A percentile compares a stretch with the other conserved stretches of the same genome.
Conservation (phyloP, 1,139 yeast species). For the Hyphopichia burtonii region DNA sequence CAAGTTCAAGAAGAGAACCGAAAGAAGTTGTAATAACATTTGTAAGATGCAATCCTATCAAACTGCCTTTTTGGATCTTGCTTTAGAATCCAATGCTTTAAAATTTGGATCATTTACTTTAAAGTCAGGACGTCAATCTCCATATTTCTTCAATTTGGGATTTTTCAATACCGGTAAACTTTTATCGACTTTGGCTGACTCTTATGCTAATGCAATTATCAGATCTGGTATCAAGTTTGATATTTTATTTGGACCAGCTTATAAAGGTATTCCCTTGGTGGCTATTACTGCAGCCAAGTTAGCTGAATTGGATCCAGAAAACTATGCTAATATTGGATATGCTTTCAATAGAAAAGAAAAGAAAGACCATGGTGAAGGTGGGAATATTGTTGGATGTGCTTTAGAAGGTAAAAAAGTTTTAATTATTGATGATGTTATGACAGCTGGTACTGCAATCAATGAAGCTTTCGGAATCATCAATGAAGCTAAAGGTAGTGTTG, state of each 20-base stretch:
- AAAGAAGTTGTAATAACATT: no score
- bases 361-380: conserved; percentile 99
- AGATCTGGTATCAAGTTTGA: conserved; percentile 82
- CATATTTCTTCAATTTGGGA: conserved; percentile 95
- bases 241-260: conserved; percentile 94
- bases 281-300: conserved; percentile 90
- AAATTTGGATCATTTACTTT: conserved; percentile 86
- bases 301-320: conserved; percentile 84
- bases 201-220: conserved; percentile 87
- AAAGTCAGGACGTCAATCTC: conserved; percentile 92
- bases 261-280: conserved; percentile 94
- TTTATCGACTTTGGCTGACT: conserved; percentile 74
- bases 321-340: conserved; percentile 63
- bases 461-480: conserved; percentile 86
- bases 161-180: conserved; percentile 79
- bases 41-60: conserved; percentile 43
- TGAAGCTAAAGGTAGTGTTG: conserved; percentile 68
- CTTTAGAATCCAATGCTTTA: conserved; percentile 77
- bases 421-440: conserved; percentile 95
- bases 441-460: conserved; percentile 97
- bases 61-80: conserved; percentile 71
- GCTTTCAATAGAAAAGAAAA: conserved; percentile 87
- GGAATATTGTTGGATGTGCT: conserved; percentile 83
- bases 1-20: background rate
- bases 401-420: conserved; percentile 70